These are phyloP conservation scores for Tylopilus balloui DNA, from an alignment of 768 basidiomycete genomes.

Conservation along the genomic window DNA sequence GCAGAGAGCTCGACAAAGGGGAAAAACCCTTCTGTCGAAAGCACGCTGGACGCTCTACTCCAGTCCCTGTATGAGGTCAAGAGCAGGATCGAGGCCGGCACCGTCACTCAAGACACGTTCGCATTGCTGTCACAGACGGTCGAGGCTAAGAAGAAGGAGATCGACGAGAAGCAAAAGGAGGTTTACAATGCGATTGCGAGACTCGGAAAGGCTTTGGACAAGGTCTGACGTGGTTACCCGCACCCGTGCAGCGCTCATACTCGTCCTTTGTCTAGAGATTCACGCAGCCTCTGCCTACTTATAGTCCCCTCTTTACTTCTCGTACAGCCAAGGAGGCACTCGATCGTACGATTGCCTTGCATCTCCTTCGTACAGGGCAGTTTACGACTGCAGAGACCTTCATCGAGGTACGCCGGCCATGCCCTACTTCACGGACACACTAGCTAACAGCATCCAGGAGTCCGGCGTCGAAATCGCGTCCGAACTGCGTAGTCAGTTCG, in stretches of 20 bases:
- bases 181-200: slow-evolving; percentile 71
- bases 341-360: slow-evolving; percentile 66
- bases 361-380: slow-evolving; percentile 78
- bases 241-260: neutral
- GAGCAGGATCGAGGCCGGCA: slow-evolving; percentile 46
- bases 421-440: neutral
- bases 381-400: slow-evolving; percentile 75
- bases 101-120: slow-evolving; percentile 46
- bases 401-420: slow-evolving; percentile 47
- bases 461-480: slow-evolving; percentile 53
- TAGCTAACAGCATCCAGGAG: slow-evolving; percentile 45
- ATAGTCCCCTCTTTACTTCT: slow-evolving; percentile 63
- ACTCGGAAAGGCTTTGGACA: slow-evolving; percentile 86
- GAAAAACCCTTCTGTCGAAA: slow-evolving; percentile 49
- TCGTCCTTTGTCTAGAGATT: slow-evolving; percentile 46
- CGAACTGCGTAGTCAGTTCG: slow-evolving; percentile 52
- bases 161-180: slow-evolving; percentile 87
- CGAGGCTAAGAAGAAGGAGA: slow-evolving; percentile 73
- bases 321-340: slow-evolving; percentile 54
- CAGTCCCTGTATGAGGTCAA: slow-evolving; percentile 53
- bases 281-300: slow-evolving; percentile 56
- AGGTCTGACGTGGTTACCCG: slow-evolving; percentile 47
- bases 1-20: slow-evolving; percentile 45
- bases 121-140: slow-evolving; percentile 51
- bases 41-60: slow-evolving; percentile 64